Percentiles rank a stretch among this genome's conserved stretches.
These are phyloP conservation scores for Suillus spraguei DNA, from an alignment of 768 basidiomycete genomes.

Conservation along the genomic window DNA sequence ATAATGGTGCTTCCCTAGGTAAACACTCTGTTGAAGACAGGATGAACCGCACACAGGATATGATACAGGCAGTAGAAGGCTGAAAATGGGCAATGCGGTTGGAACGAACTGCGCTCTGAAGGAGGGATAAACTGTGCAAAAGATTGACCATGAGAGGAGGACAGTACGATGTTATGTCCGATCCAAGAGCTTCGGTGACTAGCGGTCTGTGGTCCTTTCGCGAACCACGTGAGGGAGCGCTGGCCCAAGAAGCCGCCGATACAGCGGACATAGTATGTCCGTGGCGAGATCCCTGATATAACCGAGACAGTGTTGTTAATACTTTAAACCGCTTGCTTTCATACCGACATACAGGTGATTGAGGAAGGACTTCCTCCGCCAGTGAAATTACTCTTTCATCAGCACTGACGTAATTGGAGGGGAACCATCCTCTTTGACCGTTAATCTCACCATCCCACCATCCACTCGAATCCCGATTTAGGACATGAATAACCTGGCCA, in stretches of 20 bases:
- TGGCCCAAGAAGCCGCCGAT: slow-evolving; percentile 58
- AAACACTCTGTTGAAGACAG: slow-evolving; percentile 84
- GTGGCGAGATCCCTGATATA: slow-evolving; percentile 45
- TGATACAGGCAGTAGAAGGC: slow-evolving; percentile 92
- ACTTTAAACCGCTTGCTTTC: slow-evolving; percentile 8
- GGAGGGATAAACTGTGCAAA: slow-evolving; percentile 79
- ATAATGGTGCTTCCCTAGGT: slow-evolving; percentile 74
- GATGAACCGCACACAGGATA: slow-evolving; percentile 89
- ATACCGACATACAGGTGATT: slow-evolving; percentile 41
- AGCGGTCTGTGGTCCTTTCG: slow-evolving; percentile 46
- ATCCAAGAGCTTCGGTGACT: slow-evolving; percentile 45
- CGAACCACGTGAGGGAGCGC: slow-evolving; percentile 41
- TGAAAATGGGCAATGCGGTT: slow-evolving; percentile 84
- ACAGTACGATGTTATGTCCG: slow-evolving; percentile 63
- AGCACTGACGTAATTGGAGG: slow-evolving; percentile 90
- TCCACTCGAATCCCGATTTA: slow-evolving; percentile 83
- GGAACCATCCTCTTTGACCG: slow-evolving; percentile 93
- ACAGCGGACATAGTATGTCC: slow-evolving; percentile 51
- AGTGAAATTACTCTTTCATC: slow-evolving; percentile 54
- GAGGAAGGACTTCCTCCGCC: slow-evolving; percentile 58
- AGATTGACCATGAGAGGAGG: slow-evolving; percentile 83
- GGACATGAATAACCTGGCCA: slow-evolving; percentile 90
- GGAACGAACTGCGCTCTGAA: slow-evolving; percentile 83
- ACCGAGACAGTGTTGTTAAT: slow-evolving; percentile 19
- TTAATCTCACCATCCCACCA: slow-evolving; percentile 99